Base-by-base conservation (phyloP, 2,329 filamentous ascomycete genomes). In the Chaetomium olivaceum region DNA sequence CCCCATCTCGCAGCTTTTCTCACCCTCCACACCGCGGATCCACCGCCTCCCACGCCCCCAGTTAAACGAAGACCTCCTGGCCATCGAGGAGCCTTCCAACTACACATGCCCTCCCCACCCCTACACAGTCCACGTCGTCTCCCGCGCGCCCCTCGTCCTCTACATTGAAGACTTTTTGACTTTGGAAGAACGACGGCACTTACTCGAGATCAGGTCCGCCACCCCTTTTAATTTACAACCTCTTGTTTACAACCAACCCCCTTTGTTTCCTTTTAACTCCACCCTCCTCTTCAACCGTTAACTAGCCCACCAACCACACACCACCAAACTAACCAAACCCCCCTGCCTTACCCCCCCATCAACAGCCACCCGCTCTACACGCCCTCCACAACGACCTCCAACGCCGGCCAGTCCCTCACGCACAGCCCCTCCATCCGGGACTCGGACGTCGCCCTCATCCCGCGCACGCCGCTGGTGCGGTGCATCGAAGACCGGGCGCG, bases 81-180 rank as follows among this genome's bases (percentile, higher is more conserved):
- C 83, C 23, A 74, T 85, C 55, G 82, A 85, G 59, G 65, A 70
- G 16, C 65, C 63, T 4, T 7, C 33, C 7, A 69, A 73, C 50
- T 77, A 79, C 69, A 29, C 71, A 72, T 60, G 72, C 70, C 82
- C 62, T 71, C 71, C 75, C 1, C 78, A 83, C 65, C 68, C 76
- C 2, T 84, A 85, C 71, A 74, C 76, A 1, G 78, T 82, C 51
- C 57, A 63, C 63, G 76, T 86, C 27, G 73, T 82, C 63, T 83
- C 78, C 54, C 78, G 80, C 62, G 80, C 80, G 63, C 84, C 84
- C 23, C 72, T 86, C 46, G 81, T 86, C 2, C 71, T 86, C 4
- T 86, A 86, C 67, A 74, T 86, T 14, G 82, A 85, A 74, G 76
- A 80, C 21, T 86, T 86, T 69, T 68, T 86, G 61, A 78, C 76